Conservation (phyloP, 768 basidiomycete species). For the Pluteus cervinus region DNA sequence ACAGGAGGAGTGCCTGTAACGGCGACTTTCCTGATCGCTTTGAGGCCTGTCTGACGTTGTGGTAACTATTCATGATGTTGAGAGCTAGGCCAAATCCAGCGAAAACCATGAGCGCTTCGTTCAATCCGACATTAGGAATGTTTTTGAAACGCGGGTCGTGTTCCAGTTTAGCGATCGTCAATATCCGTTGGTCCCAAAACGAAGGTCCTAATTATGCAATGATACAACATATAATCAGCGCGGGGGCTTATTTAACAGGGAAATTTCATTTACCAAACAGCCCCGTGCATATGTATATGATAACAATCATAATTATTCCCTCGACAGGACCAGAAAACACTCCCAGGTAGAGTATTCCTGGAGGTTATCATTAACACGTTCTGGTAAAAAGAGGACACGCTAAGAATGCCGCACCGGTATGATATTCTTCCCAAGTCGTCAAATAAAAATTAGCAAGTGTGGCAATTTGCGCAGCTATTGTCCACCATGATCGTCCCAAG, state of each 20-base stretch:
- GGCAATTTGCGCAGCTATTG: constrained; percentile 77
- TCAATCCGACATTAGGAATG: constrained; percentile 69
- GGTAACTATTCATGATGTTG: constrained; percentile 76
- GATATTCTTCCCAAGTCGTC: constrained; percentile 82
- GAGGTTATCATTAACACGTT: background rate
- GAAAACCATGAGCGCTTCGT: constrained; percentile 86
- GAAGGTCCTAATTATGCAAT: constrained; percentile 45
- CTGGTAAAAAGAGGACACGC: background rate
- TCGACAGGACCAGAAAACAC: constrained; percentile 95
- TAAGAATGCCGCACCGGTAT: constrained; percentile 57
- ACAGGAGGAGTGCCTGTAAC: constrained; percentile 56
- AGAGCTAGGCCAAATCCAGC: constrained; percentile 61
- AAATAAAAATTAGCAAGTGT: constrained; percentile 76
- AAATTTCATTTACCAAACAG: constrained; percentile 47
- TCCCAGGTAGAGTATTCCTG: constrained; percentile 85
- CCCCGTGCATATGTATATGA: constrained; percentile 74
- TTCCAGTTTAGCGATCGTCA: constrained; percentile 53
- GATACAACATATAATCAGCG: background rate
- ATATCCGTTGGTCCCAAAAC: constrained; percentile 74
- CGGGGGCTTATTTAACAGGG: no score
- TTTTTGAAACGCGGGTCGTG: constrained; percentile 39
- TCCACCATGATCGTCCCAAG: constrained; percentile 96
- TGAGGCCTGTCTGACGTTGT: constrained; percentile 70
- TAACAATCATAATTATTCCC: constrained; percentile 83
- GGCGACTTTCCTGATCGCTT: constrained; percentile 10